Base-by-base conservation (phyloP, 177 flowering plant genomes). In the Vitis hybrid region DNA sequence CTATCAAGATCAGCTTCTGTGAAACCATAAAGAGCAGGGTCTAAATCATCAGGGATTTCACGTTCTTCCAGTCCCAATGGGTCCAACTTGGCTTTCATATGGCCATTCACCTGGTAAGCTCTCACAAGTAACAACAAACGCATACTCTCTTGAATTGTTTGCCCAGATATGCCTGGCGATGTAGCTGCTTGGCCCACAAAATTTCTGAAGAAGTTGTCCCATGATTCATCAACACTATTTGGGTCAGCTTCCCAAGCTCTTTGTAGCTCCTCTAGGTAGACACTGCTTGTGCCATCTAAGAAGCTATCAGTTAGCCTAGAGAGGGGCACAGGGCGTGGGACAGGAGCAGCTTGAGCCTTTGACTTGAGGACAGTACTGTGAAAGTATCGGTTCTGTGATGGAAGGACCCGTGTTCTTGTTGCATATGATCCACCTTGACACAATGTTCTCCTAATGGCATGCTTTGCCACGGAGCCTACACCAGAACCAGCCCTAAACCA, bases 91-190 rank as follows among this genome's bases (percentile, higher is more conserved):
- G 98, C 98, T 68, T 92, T 95, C 94, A 90, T 85, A 74, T 95
- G 98, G 58, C 99, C 98, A 76, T 86, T 86, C 50, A 93, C 99
- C 79, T 95, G 99, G 76, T 95, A 95, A 64, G 98, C 94, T 69
- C 98, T 87, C 61, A 95, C 94, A 18, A 95, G 88, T 74, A 93
- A 76, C 80, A 95, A 58, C 73, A 95, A 79, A 10, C 94, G 81
- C 99, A 95, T 95, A 74, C 98, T 93, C 79, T 93, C 99, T 61
- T 95, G 98, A 21, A 95, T 93, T 2, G 99, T 91, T 68, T 95
- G 99, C 20, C 98, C 98, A 0, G 98, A 93, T 56, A 93, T 83
- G 35, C 99, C 98, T 15, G 99, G 93, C 1, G 94, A 85, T 0
- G 93, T 88, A 0, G 94, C 73, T 3, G 98, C 93, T 74, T 88